phyloP scores from a whole-genome alignment of 2,329 filamentous ascomycete species.

The Colletotrichum sp. region DNA sequence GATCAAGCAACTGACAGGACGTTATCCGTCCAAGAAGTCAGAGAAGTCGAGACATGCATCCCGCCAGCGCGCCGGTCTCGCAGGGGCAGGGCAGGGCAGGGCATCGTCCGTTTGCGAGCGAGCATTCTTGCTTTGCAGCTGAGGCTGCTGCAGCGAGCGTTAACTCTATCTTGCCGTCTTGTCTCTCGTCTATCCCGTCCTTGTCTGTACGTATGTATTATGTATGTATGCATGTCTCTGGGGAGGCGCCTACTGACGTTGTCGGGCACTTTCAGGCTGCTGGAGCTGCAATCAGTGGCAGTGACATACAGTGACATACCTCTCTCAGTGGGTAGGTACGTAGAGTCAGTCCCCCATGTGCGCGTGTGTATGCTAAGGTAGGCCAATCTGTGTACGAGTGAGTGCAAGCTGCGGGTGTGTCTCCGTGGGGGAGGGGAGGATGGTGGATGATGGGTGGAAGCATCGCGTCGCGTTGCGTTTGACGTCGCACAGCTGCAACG shows the following conservation, averaged over 20 bases:
- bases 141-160: background rate
- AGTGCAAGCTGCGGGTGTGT: background rate
- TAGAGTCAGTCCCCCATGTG: background rate
- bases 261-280: background rate
- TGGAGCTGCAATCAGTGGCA: background rate
- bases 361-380: background rate
- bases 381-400: background rate
- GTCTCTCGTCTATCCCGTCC: background rate
- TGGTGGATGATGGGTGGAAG: constrained; percentile 3
- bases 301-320: background rate
- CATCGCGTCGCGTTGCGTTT: constrained; percentile 7
- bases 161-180: background rate
- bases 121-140: background rate
- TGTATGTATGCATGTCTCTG: background rate
- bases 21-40: background rate
- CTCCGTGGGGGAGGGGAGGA: background rate
- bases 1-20: background rate
- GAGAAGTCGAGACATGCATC: background rate
- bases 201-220: background rate
- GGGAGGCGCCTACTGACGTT: background rate
- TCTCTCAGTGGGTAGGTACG: background rate
- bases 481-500: constrained; percentile 7
- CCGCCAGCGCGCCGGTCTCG: background rate
- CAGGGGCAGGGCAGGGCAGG: background rate
- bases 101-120: background rate